phyloP scores from a whole-genome alignment of 2,329 filamentous ascomycete genomes.

The Podosphaera xanthii region DNA sequence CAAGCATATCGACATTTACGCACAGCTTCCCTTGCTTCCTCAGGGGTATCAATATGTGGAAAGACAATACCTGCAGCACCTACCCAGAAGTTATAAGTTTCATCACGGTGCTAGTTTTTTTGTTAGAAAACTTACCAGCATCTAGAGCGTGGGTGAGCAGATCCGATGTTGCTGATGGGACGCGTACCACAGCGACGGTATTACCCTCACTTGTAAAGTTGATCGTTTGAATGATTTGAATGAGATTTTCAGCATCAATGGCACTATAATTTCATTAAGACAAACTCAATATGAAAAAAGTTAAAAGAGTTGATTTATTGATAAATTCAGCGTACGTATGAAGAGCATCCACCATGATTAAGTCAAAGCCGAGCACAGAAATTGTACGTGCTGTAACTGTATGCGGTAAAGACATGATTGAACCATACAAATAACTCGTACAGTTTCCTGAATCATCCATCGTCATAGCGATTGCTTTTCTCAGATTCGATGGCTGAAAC shows the following conservation, averaged over 20 bases:
- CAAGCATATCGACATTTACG: neutral
- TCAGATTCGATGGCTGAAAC: neutral
- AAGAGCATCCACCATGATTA: neutral
- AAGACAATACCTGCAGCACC: constrained; percentile 1
- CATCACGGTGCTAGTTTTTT: neutral
- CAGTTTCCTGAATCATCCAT: neutral
- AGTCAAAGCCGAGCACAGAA: neutral
- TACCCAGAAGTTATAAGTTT: neutral
- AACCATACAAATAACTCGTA: neutral
- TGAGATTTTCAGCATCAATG: neutral
- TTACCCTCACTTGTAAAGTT: constrained; percentile 1
- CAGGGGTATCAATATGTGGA: constrained; percentile 1
- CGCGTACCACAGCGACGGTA: neutral
- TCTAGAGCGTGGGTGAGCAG: neutral
- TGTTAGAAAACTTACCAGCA: neutral
- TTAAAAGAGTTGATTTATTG: too few species aligned
- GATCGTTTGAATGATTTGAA: neutral
- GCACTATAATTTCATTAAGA: neutral
- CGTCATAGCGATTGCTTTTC: neutral
- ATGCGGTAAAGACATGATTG: neutral
- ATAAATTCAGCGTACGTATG: neutral
- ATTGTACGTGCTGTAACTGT: neutral
- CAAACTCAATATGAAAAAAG: too few species aligned
- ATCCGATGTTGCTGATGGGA: neutral
- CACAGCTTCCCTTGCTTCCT: neutral